These are phyloP conservation scores for Echites panduratus DNA, from an alignment of 257 asterid species.

Conservation along the genomic window DNA sequence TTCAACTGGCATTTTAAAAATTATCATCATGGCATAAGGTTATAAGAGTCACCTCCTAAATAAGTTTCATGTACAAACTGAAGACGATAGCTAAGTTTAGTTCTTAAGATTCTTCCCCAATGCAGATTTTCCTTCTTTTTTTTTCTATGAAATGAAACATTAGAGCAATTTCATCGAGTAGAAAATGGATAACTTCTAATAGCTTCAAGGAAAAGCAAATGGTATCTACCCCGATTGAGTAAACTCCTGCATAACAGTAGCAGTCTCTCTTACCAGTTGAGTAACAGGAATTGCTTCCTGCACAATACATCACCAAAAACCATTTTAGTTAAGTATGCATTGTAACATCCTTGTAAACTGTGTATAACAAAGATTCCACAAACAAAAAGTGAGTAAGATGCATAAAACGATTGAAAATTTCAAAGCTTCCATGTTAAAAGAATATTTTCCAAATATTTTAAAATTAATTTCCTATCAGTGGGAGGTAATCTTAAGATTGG, in stretches of 20 bases:
- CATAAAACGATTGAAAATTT: not conserved
- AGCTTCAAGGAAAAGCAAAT: not conserved
- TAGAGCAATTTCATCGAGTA: not conserved
- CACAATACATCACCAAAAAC: conserved; percentile 11
- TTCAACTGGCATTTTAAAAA: not conserved
- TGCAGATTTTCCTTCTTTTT: not conserved
- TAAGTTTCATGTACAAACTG: not conserved
- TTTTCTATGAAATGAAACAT: not conserved
- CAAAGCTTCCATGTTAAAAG: not conserved
- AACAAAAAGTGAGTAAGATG: not conserved
- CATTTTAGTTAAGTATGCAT: conserved; percentile 13
- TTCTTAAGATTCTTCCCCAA: not conserved
- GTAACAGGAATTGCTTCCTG: conserved; percentile 97
- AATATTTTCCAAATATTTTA: not conserved
- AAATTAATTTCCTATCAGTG: not conserved
- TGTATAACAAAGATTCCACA: conserved; percentile 1
- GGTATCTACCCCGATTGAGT: conserved; percentile 89
- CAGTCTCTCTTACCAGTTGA: conserved; percentile 97
- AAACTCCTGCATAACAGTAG: conserved; percentile 98
- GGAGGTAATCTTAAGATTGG: not conserved
- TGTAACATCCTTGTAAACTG: not conserved
- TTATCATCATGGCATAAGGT: not conserved
- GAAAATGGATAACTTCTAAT: not conserved
- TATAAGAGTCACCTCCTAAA: not conserved
- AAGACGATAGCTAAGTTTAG: not conserved